Conservation (phyloP, 148 eudicot genomes). For the Silene conica region DNA sequence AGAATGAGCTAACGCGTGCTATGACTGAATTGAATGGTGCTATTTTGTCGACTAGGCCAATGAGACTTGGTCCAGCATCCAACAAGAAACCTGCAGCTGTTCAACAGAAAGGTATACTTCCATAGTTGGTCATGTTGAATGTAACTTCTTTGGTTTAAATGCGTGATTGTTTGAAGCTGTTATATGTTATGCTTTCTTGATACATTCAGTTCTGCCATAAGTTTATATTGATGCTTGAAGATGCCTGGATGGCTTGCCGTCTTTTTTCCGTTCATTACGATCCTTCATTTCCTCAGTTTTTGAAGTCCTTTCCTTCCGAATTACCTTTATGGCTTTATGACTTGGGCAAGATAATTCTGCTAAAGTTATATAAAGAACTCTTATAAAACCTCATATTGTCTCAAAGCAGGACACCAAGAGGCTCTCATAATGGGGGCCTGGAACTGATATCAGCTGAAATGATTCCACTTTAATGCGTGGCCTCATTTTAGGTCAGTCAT, state of each 20-base stretch:
- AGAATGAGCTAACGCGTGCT: slow-evolving; percentile 76
- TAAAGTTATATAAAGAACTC: slow-evolving; percentile 46
- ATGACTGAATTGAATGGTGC: slow-evolving; percentile 97
- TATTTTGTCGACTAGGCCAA: slow-evolving; percentile 72
- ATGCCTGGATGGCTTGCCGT: slow-evolving; percentile 23
- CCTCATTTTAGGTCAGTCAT: slow-evolving; percentile 91
- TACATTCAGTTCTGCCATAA: slow-evolving; percentile 26
- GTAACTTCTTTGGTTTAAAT: slow-evolving; percentile 15
- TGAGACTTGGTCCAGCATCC: slow-evolving; percentile 95
- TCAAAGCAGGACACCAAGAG: slow-evolving; percentile 95
- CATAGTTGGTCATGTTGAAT: slow-evolving; percentile 15
- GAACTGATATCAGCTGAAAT: slow-evolving; percentile 96
- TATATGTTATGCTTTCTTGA: slow-evolving; percentile 28
- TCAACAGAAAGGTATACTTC: slow-evolving; percentile 66
- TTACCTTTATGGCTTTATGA: slow-evolving; percentile 54
- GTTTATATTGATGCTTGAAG: slow-evolving; percentile 36
- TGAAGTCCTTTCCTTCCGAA: slow-evolving; percentile 66
- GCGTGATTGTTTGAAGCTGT: slow-evolving; percentile 22
- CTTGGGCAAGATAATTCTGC: slow-evolving; percentile 50
- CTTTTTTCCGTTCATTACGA: slow-evolving; percentile 36
- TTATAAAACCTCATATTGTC: slow-evolving; percentile 82
- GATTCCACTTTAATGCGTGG: slow-evolving; percentile 94
- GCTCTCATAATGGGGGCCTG: slow-evolving; percentile 99
- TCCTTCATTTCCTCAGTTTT: slow-evolving; percentile 3
- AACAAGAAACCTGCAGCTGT: slow-evolving; percentile 57